These are phyloP conservation scores for Asterochloris erici DNA, from an alignment of 139 green algal genomes.

Conservation along the genomic window DNA sequence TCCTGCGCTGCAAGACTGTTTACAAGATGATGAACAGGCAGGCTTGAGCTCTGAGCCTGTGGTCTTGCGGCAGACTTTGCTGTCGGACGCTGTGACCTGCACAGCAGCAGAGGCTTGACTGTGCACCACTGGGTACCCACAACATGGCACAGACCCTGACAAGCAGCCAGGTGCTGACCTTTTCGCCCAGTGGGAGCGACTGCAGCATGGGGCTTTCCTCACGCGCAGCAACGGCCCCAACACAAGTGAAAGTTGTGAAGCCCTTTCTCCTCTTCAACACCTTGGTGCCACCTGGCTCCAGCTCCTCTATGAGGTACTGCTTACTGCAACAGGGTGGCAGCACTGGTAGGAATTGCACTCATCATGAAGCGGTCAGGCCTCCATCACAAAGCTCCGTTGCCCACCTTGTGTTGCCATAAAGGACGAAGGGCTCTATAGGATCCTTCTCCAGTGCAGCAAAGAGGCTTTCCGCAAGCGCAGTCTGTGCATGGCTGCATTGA, in stretches of 20 bases:
- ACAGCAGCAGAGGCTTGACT: not conserved
- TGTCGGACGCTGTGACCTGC: slow-evolving; percentile 7
- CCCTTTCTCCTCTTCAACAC: slow-evolving; percentile 24
- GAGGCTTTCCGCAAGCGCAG: no score
- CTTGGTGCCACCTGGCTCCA: slow-evolving; percentile 16
- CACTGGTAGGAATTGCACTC: not conserved
- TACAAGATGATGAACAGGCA: slow-evolving; percentile 1
- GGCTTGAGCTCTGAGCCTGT: slow-evolving; percentile 5
- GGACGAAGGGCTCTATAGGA: slow-evolving; percentile 8
- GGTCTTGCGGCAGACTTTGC: slow-evolving; percentile 5
- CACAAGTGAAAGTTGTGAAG: slow-evolving; percentile 30
- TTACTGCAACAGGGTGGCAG: slow-evolving; percentile 12
- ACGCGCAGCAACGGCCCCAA: slow-evolving; percentile 14
- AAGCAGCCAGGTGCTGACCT: slow-evolving; percentile 2
- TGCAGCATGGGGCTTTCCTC: slow-evolving; percentile 26
- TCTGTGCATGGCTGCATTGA: no score
- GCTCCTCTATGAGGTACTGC: slow-evolving; percentile 31
- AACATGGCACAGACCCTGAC: not conserved
- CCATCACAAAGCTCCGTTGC: not conserved
- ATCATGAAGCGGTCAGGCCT: not conserved
- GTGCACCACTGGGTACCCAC: no score
- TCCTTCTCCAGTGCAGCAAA: not conserved
- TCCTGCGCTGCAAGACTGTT: slow-evolving; percentile 1
- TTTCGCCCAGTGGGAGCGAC: slow-evolving; percentile 16
- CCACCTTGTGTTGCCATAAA: slow-evolving; percentile 16